phyloP scores from a whole-genome alignment of 768 basidiomycete species.

The Termitomyces sp. region DNA sequence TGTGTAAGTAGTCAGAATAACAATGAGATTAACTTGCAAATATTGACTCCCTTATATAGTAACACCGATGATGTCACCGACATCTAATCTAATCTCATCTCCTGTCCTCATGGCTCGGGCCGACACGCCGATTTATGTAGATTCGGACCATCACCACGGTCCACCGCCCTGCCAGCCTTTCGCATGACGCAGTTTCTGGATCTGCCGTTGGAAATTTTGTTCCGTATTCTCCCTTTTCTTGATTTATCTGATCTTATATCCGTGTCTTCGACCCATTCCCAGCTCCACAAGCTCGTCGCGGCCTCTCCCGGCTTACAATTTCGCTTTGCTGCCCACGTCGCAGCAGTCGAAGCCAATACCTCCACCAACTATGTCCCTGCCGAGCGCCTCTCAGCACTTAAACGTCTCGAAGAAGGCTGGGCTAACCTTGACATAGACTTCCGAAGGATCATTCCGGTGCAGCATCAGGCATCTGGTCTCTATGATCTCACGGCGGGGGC shows the following conservation, averaged over 20 bases:
- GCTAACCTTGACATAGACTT: background rate
- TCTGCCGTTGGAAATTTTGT: background rate
- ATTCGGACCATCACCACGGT: background rate
- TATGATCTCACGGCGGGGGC: conserved; percentile 1
- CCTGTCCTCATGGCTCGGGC: background rate
- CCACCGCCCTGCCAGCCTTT: too few species aligned
- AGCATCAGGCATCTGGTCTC: background rate
- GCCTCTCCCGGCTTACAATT: background rate
- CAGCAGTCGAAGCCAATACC: background rate
- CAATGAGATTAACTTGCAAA: too few species aligned
- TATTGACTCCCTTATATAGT: too few species aligned
- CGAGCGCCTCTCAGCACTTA: conserved; percentile 2
- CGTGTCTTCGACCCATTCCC: background rate
- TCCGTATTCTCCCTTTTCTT: background rate
- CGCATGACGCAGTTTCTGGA: background rate
- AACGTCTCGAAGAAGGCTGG: background rate
- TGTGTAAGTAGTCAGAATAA: too few species aligned
- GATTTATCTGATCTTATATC: background rate
- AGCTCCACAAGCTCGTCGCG: background rate
- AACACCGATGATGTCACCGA: background rate
- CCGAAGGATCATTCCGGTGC: background rate
- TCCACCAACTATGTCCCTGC: background rate
- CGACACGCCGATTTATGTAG: background rate
- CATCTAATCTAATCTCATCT: background rate
- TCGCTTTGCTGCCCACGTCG: background rate